These are phyloP conservation scores for Magnolia kwangsiensis DNA, from an alignment of 164 flowering plant species.

Conservation along the genomic window DNA sequence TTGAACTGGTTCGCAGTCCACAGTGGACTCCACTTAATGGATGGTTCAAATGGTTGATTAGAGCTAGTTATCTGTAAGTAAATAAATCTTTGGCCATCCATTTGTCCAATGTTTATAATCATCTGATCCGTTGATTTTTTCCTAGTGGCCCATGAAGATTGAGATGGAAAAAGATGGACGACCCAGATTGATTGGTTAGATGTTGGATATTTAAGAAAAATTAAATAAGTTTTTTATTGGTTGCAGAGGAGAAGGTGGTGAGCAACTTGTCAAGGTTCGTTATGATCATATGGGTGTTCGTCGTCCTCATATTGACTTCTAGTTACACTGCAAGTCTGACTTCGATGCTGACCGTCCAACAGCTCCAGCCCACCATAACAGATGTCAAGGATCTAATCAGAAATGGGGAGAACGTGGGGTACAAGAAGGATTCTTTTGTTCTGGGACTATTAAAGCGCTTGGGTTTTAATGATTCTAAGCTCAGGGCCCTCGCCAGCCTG, in stretches of 20 bases:
- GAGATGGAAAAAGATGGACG: too few relatives aligned
- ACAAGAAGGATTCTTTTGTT: conserved; percentile 38
- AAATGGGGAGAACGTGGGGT: conserved; percentile 37
- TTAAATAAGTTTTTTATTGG: neutral
- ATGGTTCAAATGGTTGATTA: too few relatives aligned
- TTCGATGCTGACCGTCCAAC: conserved; percentile 42
- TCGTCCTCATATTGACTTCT: conserved; percentile 36
- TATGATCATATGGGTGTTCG: conserved; percentile 49
- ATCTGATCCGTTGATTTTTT: too few relatives aligned
- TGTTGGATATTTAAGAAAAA: too few relatives aligned
- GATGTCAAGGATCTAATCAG: conserved; percentile 28
- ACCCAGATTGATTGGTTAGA: too few relatives aligned
- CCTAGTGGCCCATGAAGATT: too few relatives aligned
- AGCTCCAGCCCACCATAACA: conserved; percentile 34
- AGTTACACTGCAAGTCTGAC: conserved; percentile 58
- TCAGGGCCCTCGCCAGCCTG: conserved; percentile 4
- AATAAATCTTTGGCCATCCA: too few relatives aligned
- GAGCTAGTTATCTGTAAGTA: too few relatives aligned
- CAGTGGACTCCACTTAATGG: too few relatives aligned
- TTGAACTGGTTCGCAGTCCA: too few relatives aligned
- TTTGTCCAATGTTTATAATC: too few relatives aligned
- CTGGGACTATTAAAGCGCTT: neutral
- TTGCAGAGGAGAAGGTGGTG: conserved; percentile 39
- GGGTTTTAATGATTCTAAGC: conserved; percentile 10
- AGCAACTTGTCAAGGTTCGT: conserved; percentile 41